Percentiles rank a stretch among this genome's conserved stretches.
These are phyloP conservation scores for Chaetomium cochliodes DNA, from an alignment of 495 filamentous ascomycete genomes.

Conservation along the genomic window DNA sequence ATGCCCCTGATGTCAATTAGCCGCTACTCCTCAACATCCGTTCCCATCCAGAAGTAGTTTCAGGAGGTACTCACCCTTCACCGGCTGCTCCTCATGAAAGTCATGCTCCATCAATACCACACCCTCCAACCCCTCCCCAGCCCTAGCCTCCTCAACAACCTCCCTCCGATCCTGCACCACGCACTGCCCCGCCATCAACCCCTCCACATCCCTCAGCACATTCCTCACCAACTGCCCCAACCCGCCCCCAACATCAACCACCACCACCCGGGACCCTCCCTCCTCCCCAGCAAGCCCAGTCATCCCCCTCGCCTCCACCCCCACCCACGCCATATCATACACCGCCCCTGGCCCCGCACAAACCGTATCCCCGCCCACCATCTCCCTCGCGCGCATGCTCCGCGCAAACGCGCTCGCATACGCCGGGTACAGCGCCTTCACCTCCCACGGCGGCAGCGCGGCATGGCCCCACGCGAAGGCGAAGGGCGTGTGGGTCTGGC, in stretches of 20 bases:
- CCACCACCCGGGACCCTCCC: conserved; percentile 47
- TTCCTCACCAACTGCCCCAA: conserved; percentile 47
- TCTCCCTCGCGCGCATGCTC: conserved; percentile 27
- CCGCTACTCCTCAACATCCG: background rate
- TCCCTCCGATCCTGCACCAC: conserved; percentile 49
- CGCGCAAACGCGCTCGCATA: conserved; percentile 26
- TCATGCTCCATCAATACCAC: conserved; percentile 42
- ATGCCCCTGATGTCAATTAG: conserved; percentile 37
- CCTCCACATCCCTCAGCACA: conserved; percentile 36
- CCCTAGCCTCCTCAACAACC: conserved; percentile 38
- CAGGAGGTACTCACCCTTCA: conserved; percentile 32
- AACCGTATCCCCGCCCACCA: conserved; percentile 28
- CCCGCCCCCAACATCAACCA: conserved; percentile 54
- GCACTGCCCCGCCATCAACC: conserved; percentile 33
- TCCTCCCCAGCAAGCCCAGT: conserved; percentile 52
- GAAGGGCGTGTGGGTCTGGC: conserved; percentile 30
- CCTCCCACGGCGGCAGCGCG: conserved; percentile 32
- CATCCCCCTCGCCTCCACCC: conserved; percentile 23
- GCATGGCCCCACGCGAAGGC: conserved; percentile 33
- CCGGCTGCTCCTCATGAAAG: conserved; percentile 45
- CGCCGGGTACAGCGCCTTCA: conserved; percentile 31
- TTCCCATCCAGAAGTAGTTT: background rate
- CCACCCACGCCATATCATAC: conserved; percentile 32
- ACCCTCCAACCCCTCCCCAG: conserved; percentile 26
- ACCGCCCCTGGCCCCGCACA: conserved; percentile 19